Percentiles rank a stretch among this genome's conserved stretches.
Evolutionary conservation across 805 yeast species (phyloP).

Genomic region (Starmerella vitae): DNA sequence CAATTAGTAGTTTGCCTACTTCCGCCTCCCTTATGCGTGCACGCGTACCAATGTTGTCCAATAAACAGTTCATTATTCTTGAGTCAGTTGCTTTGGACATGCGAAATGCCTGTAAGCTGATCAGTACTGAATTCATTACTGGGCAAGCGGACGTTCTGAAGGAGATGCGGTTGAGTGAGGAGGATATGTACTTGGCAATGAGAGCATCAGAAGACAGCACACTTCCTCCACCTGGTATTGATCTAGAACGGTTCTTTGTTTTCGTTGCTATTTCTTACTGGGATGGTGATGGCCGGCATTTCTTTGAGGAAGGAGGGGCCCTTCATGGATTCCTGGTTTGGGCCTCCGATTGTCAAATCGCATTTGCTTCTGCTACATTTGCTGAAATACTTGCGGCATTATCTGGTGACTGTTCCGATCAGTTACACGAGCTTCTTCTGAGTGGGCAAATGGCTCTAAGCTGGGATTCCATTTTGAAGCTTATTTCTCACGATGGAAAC

Average conservation of each 20-base stretch:
- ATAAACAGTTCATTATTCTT: conserved; percentile 10
- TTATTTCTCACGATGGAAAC: conserved; percentile 4
- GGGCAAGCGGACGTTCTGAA: conserved; percentile 30
- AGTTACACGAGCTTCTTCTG: conserved; percentile 42
- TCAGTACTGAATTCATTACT: conserved; percentile 24
- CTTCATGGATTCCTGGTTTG: conserved; percentile 72
- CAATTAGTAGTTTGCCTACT: conserved; percentile 1
- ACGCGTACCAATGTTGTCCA: conserved; percentile 22
- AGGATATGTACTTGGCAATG: conserved; percentile 26
- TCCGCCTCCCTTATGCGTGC: conserved; percentile 19
- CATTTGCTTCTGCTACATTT: conserved; percentile 64
- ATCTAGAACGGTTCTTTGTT: conserved; percentile 74
- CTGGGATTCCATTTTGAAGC: conserved; percentile 16
- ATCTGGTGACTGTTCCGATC: conserved; percentile 25
- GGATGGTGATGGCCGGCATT: conserved; percentile 42
- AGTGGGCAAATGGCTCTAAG: conserved; percentile 29
- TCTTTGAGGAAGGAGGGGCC: conserved; percentile 54
- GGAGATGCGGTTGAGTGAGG: conserved; percentile 30
- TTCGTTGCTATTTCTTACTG: conserved; percentile 57
- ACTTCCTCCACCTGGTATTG: conserved; percentile 42
- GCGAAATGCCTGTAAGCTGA: conserved; percentile 17
- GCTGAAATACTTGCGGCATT: conserved; percentile 67
- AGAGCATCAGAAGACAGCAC: conserved; percentile 7
- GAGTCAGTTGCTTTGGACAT: conserved; percentile 12
- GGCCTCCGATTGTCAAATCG: conserved; percentile 70